Percentiles rank a stretch among this genome's conserved stretches.
phyloP scores from a whole-genome alignment of 129 eudicot species.

The carrot (Daucus carota) region DH1_v3.0 NC_030383.2:5881001-5881500 shows the following conservation, averaged over 20 bases:
- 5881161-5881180: too few species aligned
- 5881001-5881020: neutral
- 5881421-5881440: neutral
- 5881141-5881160: too few species aligned
- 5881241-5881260: neutral
- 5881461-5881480: conserved; percentile 30
- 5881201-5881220: too few species aligned
- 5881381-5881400: neutral
- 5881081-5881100: neutral
- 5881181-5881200: neutral
- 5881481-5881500: conserved; percentile 7
- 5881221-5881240: neutral
- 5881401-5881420: too few species aligned
- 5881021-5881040: neutral
- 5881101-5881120: neutral
- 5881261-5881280: neutral
- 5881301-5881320: neutral
- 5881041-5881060: neutral
- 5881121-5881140: too few species aligned
- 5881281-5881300: neutral
- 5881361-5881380: neutral
- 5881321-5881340: neutral
- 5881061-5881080: too few species aligned
- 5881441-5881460: neutral
- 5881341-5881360: neutral